Conservation (phyloP, 164 flowering plant species). For the Magnolia kwangsiensis region DNA sequence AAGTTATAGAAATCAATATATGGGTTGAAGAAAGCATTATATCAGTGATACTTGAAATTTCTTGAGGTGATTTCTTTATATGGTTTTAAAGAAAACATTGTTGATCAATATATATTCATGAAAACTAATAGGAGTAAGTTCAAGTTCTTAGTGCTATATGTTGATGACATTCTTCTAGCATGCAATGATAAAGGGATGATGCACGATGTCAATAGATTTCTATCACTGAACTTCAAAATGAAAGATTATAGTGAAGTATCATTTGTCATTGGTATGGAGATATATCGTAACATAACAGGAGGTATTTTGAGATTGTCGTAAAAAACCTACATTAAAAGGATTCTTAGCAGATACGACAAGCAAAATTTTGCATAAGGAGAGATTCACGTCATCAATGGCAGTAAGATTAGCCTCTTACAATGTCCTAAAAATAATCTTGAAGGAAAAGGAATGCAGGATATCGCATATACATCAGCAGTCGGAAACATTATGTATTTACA, state of each 20-base stretch:
- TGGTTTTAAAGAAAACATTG: not conserved
- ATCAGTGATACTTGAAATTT: no score
- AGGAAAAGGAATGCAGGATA: no score
- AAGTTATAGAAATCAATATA: no score
- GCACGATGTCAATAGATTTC: not conserved
- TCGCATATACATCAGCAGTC: not conserved
- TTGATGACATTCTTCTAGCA: no score
- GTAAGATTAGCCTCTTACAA: not conserved
- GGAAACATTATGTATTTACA: not conserved
- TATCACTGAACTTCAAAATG: no score
- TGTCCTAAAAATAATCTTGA: not conserved
- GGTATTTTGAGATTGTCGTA: no score
- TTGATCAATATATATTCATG: not conserved
- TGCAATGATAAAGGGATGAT: not conserved
- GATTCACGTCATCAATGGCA: not conserved
- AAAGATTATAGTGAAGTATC: not conserved
- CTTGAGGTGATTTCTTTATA: not conserved
- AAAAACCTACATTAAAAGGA: no score
- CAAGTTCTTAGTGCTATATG: not conserved
- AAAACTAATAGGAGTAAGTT: not conserved
- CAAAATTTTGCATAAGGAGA: not conserved
- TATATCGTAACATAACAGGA: not conserved
- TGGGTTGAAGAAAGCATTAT: no score
- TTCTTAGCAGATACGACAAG: no score
- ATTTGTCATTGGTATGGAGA: not conserved